These are phyloP conservation scores for Salpingoeca rosetta DNA, from an alignment of 78 protist species.

Conservation along the genomic window DNA sequence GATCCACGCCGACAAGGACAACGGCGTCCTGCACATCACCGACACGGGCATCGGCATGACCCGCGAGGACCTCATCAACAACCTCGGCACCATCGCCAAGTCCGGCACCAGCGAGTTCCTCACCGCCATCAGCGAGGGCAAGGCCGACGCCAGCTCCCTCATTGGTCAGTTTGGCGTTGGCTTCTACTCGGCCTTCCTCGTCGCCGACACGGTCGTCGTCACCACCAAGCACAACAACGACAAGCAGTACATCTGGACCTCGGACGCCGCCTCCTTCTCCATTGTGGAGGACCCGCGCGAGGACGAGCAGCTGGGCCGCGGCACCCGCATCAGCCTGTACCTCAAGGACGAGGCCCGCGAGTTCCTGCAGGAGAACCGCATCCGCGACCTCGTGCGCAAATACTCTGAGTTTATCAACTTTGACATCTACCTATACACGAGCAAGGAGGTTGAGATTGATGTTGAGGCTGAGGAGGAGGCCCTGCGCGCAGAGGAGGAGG, in stretches of 20 bases:
- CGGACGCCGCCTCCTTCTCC: slow-evolving; percentile 71
- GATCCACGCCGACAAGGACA: slow-evolving; percentile 78
- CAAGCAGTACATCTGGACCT: slow-evolving; percentile 88
- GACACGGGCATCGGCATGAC: slow-evolving; percentile 99
- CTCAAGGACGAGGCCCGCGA: slow-evolving; percentile 74
- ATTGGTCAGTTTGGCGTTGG: slow-evolving; percentile 99
- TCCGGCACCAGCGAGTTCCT: slow-evolving; percentile 53
- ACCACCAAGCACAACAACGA: slow-evolving; percentile 77
- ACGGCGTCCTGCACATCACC: slow-evolving; percentile 65
- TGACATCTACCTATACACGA: slow-evolving; percentile 86
- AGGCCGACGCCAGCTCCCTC: slow-evolving; percentile 46
- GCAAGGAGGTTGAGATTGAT: slow-evolving; percentile 44
- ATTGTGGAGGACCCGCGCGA: slow-evolving; percentile 66
- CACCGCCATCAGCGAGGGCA: slow-evolving; percentile 31
- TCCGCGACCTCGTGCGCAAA: slow-evolving; percentile 55
- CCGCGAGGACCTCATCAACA: slow-evolving; percentile 78
- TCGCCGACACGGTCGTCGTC: slow-evolving; percentile 91
- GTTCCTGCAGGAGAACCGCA: slow-evolving; percentile 66
- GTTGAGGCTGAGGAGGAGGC: slow-evolving; percentile 32
- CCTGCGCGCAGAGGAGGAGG: slow-evolving; percentile 46
- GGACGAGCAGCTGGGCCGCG: slow-evolving; percentile 80
- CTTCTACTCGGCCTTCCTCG: slow-evolving; percentile 97
- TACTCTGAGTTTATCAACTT: slow-evolving; percentile 89
- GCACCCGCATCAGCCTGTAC: slow-evolving; percentile 77
- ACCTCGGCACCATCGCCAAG: slow-evolving; percentile 72